Evolutionary conservation across 2,329 filamentous ascomycete genomes (phyloP), one percentile per base, ranked within the genome.

Genomic region (Nothomitra cinnamomea): DNA sequence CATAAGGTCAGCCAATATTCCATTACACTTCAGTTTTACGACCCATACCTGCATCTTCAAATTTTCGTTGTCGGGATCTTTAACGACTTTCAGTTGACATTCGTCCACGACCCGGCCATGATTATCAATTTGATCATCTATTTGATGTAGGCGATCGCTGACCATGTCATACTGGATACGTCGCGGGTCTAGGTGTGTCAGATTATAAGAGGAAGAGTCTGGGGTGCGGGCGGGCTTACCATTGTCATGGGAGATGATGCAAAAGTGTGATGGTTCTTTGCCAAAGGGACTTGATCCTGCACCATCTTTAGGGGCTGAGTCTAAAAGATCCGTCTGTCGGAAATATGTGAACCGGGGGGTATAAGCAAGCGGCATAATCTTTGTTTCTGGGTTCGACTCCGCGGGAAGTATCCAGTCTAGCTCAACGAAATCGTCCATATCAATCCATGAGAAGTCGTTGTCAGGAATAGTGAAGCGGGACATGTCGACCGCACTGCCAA

Each of bases 371-470:
- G 94, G 94, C 53, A 98, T 69, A 47, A 98, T 98, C 66, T 92
- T 89, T 0, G 90, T 96, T 59, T 94, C 84, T 0, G 90, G 89
- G 59, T 95, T 94, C 32, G 84, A 80, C 63, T 94, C 87, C 13
- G 87, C 84, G 0, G 90, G 90, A 22, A 95, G 69, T 53, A 95
- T 89, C 90, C 90, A 96, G 64, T 95, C 94, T 21, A 98, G 72
- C 66, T 98, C 92, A 28, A 98, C 89, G 67, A 98, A 98, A 65
- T 98, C 92, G 64, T 98, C 92, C 88, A 98, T 96, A 63, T 98
- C 92, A 57, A 98, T 89, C 92, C 92, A 98, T 54, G 83, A 88
- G 60, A 88, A 82, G 62, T 98, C 92, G 53, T 94, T 86, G 65
- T 98, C 92, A 0, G 92, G 90, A 51, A 98, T 98, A 0, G 83